phyloP scores from a whole-genome alignment of 371 early-diverging fungal species.

The Mortierella sp. region DNA sequence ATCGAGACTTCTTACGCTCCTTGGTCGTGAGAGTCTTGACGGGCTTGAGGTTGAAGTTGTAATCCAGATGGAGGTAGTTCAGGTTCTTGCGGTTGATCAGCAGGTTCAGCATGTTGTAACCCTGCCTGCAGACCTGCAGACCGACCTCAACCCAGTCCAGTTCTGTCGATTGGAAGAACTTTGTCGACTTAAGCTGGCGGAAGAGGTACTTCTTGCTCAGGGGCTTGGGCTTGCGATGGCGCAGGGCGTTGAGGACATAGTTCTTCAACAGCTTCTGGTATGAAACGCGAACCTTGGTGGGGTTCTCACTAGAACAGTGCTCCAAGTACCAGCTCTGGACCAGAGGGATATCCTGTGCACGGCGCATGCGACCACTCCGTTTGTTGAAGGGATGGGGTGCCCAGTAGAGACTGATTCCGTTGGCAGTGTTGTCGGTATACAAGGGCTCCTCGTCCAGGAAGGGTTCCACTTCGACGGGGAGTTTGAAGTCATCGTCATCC shows the following conservation, averaged over 20 bases:
- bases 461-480: conserved; percentile 87
- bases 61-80: conserved; percentile 97
- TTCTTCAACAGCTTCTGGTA: conserved; percentile 95
- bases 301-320: conserved; percentile 93
- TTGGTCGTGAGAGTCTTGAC: conserved; percentile 99
- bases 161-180: conserved; percentile 98
- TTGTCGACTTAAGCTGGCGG: conserved; percentile 94
- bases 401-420: conserved; percentile 95
- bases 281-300: conserved; percentile 98
- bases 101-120: conserved; percentile 98
- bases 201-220: conserved; percentile 94
- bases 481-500: conserved; percentile 79
- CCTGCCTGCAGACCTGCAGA: conserved; percentile 97
- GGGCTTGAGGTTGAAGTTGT: conserved; percentile 98
- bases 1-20: conserved; percentile 99
- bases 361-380: conserved; percentile 91
- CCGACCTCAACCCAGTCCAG: conserved; percentile 99
- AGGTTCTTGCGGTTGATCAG: conserved; percentile 98
- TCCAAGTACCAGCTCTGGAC: conserved; percentile 98
- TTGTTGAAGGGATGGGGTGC: conserved; percentile 98
- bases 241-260: conserved; percentile 92
- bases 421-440: conserved; percentile 93
- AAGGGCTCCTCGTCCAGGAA: conserved; percentile 86
- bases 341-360: conserved; percentile 96
- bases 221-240: conserved; percentile 89